Percentiles rank a stretch among this genome's conserved stretches.
These are phyloP conservation scores for Holtermannia corniformis DNA, from an alignment of 768 basidiomycete genomes.

Conservation along the genomic window DNA sequence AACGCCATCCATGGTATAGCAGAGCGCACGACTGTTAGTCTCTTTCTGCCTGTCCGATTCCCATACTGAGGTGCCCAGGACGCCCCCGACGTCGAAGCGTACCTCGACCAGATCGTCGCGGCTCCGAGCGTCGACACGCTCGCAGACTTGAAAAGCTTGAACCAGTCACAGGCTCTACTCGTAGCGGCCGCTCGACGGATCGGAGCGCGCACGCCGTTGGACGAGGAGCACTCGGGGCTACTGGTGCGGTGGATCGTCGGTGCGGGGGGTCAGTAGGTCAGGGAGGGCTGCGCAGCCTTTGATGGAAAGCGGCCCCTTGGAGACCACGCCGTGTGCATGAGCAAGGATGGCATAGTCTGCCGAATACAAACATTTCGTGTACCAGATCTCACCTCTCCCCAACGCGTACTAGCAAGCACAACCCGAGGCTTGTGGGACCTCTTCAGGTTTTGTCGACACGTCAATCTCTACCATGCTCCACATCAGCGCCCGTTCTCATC, in stretches of 20 bases:
- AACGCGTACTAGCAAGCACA: slow-evolving; percentile 55
- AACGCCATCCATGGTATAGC: no score
- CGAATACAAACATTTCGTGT: background rate
- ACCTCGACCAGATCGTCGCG: no score
- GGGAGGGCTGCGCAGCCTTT: no score
- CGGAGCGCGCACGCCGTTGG: background rate
- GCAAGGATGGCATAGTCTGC: background rate
- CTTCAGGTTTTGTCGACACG: slow-evolving; percentile 60
- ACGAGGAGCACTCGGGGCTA: background rate
- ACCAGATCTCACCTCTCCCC: background rate
- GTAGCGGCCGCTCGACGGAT: background rate
- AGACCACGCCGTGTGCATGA: no score
- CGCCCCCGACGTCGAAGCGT: no score
- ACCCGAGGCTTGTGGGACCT: slow-evolving; percentile 75
- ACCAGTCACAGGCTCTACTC: background rate
- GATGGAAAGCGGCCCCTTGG: no score
- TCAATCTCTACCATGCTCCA: slow-evolving; percentile 62
- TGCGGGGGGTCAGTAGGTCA: no score
- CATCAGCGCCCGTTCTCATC: background rate
- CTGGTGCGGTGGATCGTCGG: background rate
- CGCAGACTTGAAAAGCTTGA: background rate
- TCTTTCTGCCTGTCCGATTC: no score
- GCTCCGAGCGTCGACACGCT: background rate
- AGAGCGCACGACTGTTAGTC: no score
- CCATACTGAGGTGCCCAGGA: no score